Base-by-base conservation (phyloP, 306 rosid genomes). In the Sechiopsis laciniata region DNA sequence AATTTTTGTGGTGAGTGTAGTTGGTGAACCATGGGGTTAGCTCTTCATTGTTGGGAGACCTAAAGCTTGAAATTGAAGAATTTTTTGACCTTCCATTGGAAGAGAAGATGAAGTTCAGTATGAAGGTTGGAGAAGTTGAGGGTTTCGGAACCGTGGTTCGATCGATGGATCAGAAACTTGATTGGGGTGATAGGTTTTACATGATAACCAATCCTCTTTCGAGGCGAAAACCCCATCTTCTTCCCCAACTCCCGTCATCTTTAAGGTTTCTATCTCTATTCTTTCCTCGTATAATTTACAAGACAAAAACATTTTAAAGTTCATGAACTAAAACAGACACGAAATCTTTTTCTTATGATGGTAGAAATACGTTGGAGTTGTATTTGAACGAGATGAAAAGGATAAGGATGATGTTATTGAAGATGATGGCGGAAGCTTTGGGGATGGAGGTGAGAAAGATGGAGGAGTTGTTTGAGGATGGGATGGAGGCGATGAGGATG, bases 181-280 rank as follows among this genome's bases (percentile, higher is more conserved):
- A 92, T 17, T 92, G 96, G 97, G 88, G 96, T 5, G 91, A 89
- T n/a, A 88, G 96, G 73, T 64, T 89, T 51, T 92, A 51, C 77
- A 78, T 88, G 74, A 64, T 73, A 4, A 66, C 78, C 53, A 89
- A 92, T 78, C 97, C 97, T 51, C 14, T 86, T 32, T 54, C 53
- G 6, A 73, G 75, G 70, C 86, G 96, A 82, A 84, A 85, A 29
- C 82, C 96, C 1, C 22, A 89, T 73, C 94, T 92, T 40, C 75
- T 92, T 40, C 83, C 90, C 0, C 37, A 80, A 67, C 81, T 92
- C 32, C 89, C 95, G 55, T 11, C 78, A 50, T 77, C 88, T 20
- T 76, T 89, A 7, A 86, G 90, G 96, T 88, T 88, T 37, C 17
- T 26, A 26, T 7, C 37, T 32, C 4, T 32, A 32, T 32, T 32